Base-by-base conservation (phyloP, 73 alveolate species). In the Tetrahymena elliotti region DNA sequence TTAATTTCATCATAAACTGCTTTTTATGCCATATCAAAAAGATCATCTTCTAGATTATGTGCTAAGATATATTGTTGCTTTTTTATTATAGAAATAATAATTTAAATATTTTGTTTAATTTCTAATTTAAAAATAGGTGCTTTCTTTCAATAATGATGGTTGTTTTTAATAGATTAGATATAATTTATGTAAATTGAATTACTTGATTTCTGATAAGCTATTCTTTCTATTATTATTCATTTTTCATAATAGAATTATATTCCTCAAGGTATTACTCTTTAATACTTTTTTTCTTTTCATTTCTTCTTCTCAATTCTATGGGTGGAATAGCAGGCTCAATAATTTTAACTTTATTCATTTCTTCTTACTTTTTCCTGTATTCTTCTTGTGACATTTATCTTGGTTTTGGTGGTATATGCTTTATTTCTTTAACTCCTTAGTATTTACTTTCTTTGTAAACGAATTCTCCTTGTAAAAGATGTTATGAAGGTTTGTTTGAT, bases 311-410 rank as follows among this genome's bases (percentile, higher is more conserved):
- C 33, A 68, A 16, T 31, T 68, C 88, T 0, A 68, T 68, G 1
- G 88, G 88, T n/a, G 88, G 88, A 31, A 68, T 68, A 68, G 88
- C 88, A 68, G 88, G 88, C n/a, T 68, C 88, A n/a, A 68, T 68
- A 68, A 68, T 68, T 68, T 24, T 68, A 1, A 68, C 88, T 68
- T 68, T 68, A 68, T 68, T 68, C 88, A 68, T 68, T 31, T 68
- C 88, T 68, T 68, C 2, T 10, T 68, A 31, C 22, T 68, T 68
- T 68, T 68, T 68, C 88, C n/a, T 68, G 33, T 68, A 68, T 68
- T 68, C 88, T 31, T 68, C 88, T 24, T 68, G 38, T 22, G 88
- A 68, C 4, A 68, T 68, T 68, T 24, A 24, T 24, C 88, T 68
- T 6, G 88, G 88, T 24, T 68, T 68, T 27, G 88, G 88, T 68